Conservation (phyloP, 352 stramenopile genomes). For the Phytopythium oedochilum region DNA sequence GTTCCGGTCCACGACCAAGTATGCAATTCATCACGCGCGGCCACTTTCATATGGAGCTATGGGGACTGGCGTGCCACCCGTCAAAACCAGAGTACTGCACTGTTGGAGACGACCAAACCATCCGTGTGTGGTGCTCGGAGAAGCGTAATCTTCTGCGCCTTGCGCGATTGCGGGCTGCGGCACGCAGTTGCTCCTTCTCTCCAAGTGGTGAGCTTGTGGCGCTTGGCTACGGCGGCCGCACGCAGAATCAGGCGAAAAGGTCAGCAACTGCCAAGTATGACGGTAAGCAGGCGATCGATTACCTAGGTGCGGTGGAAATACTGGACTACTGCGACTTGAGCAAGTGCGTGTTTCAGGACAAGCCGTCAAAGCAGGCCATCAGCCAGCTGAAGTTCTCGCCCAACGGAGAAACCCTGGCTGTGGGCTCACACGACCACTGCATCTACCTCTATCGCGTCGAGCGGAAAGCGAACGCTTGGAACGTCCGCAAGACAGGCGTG, state of each 20-base stretch:
- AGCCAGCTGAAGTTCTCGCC: constrained; percentile 79
- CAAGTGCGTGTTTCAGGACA: constrained; percentile 68
- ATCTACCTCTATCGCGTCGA: constrained; percentile 75
- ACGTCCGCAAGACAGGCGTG: constrained; percentile 35
- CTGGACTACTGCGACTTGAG: constrained; percentile 54
- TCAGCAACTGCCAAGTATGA: constrained; percentile 7
- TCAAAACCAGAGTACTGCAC: constrained; percentile 63
- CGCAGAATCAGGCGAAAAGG: background rate
- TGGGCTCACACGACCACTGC: constrained; percentile 68
- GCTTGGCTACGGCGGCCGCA: constrained; percentile 49
- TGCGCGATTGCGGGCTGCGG: constrained; percentile 36
- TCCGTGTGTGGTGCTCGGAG: constrained; percentile 73
- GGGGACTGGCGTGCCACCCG: constrained; percentile 77
- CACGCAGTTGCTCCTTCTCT: constrained; percentile 58
- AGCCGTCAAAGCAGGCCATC: constrained; percentile 77
- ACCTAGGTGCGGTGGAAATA: constrained; percentile 66
- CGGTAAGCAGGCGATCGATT: constrained; percentile 33
- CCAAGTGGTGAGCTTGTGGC: constrained; percentile 41
- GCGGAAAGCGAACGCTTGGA: constrained; percentile 24
- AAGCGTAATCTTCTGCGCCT: constrained; percentile 40
- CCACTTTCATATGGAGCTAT: constrained; percentile 76
- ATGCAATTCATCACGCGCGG: constrained; percentile 39
- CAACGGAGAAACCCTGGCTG: constrained; percentile 36
- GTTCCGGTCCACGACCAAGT: constrained; percentile 7
- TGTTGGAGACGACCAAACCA: constrained; percentile 71